Percentiles rank a stretch among this genome's conserved stretches.
These are phyloP conservation scores for Lyophyllum decastes DNA, from an alignment of 768 basidiomycete species.

Conservation along the genomic window DNA sequence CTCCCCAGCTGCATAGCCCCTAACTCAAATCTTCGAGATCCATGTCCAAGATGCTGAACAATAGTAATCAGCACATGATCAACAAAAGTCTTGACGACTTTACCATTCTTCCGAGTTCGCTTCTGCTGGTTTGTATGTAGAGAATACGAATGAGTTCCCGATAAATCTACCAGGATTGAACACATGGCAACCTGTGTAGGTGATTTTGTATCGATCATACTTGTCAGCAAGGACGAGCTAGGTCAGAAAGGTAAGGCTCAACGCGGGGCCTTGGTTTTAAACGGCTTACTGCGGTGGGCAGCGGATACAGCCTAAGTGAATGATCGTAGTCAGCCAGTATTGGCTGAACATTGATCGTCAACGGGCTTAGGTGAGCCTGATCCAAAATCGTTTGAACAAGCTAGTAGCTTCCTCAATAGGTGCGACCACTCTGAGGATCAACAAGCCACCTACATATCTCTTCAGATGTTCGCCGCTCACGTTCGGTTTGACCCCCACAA, in stretches of 20 bases:
- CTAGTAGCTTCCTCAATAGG: slow-evolving; percentile 38
- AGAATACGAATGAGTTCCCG: slow-evolving; percentile 81
- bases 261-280: neutral
- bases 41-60: slow-evolving; percentile 38
- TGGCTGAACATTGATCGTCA: slow-evolving; percentile 84
- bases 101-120: slow-evolving; percentile 86
- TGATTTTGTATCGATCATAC: slow-evolving; percentile 94
- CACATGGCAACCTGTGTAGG: slow-evolving; percentile 97
- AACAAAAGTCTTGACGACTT: neutral
- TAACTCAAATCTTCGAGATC: slow-evolving; percentile 33
- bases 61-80: slow-evolving; percentile 1
- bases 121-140: slow-evolving; percentile 86
- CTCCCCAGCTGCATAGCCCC: too few species aligned
- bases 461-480: slow-evolving; percentile 80
- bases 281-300: slow-evolving; percentile 82
- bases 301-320: slow-evolving; percentile 86
- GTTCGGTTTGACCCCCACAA: slow-evolving; percentile 85
- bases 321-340: slow-evolving; percentile 91
- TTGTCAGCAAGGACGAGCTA: slow-evolving; percentile 94
- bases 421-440: neutral
- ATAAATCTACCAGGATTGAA: slow-evolving; percentile 97
- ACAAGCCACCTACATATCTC: slow-evolving; percentile 66
- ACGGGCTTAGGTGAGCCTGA: slow-evolving; percentile 90
- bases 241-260: neutral
- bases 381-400: slow-evolving; percentile 96